These are phyloP conservation scores for Monosporascus sp. DNA, from an alignment of 2,329 filamentous ascomycete genomes.

Conservation along the genomic window DNA sequence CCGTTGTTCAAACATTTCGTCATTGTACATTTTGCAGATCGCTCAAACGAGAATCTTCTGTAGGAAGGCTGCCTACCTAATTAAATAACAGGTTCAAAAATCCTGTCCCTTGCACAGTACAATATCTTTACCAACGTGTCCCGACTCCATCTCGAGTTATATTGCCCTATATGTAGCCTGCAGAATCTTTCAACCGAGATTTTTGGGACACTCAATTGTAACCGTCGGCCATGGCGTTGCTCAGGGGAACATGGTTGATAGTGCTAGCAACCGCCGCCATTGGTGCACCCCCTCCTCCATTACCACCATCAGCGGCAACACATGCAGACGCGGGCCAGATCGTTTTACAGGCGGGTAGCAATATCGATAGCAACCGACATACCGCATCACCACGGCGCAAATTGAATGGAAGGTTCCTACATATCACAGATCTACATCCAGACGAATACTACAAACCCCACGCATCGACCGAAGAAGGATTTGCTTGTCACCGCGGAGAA, in stretches of 20 bases:
- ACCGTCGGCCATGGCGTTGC: conserved; percentile 15
- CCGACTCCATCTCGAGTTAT: too few relatives aligned
- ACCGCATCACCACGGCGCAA: conserved; percentile 30
- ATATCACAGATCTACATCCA: conserved; percentile 90
- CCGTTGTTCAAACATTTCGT: too few relatives aligned
- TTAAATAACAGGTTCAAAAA: too few relatives aligned
- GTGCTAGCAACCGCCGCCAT: conserved; percentile 21
- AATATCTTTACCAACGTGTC: too few relatives aligned
- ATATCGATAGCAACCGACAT: conserved; percentile 11
- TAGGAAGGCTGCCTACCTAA: too few relatives aligned
- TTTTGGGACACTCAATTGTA: background rate
- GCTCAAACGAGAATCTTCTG: too few relatives aligned
- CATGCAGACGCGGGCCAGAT: conserved; percentile 10
- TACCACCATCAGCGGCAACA: background rate
- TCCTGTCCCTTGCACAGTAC: too few relatives aligned
- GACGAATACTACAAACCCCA: conserved; percentile 82
- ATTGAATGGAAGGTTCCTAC: conserved; percentile 72
- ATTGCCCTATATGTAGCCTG: background rate
- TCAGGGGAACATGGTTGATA: conserved; percentile 12
- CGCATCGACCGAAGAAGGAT: conserved; percentile 61
- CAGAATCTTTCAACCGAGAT: too few relatives aligned
- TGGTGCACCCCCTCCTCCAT: conserved; percentile 15
- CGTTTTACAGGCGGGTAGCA: conserved; percentile 19
- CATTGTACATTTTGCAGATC: too few relatives aligned
- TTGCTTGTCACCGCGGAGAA: conserved; percentile 72